phyloP scores from a whole-genome alignment of 305 asterid genomes.

The Fraxinus floribunda region DNA sequence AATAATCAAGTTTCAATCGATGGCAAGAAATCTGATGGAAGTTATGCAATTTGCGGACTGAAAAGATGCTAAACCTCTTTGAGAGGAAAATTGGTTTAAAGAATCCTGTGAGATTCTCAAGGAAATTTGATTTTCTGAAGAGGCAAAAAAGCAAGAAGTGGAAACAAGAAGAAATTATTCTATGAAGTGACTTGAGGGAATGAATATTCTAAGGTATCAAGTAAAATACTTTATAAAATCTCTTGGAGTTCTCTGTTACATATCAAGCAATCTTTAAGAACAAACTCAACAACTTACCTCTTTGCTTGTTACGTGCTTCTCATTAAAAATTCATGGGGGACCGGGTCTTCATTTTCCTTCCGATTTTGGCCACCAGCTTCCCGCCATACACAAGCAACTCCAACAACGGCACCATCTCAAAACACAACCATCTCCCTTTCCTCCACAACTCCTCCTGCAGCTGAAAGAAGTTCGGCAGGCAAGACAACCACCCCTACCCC shows the following conservation, averaged over 20 bases:
- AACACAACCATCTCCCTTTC: neutral
- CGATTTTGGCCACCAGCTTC: conserved; percentile 37
- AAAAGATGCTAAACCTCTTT: conserved; percentile 28
- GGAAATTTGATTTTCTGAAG: conserved; percentile 34
- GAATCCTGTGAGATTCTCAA: conserved; percentile 20
- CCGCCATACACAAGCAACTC: conserved; percentile 26
- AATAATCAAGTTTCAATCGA: conserved; percentile 21
- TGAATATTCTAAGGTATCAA: conserved; percentile 21
- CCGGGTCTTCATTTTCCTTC: conserved; percentile 31
- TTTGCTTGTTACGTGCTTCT: conserved; percentile 4
- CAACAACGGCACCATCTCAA: neutral
- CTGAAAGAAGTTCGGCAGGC: neutral
- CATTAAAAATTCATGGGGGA: conserved; percentile 35
- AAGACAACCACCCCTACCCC: neutral
- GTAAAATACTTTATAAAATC: conserved; percentile 22
- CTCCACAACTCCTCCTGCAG: neutral
- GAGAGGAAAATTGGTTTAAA: conserved; percentile 14
- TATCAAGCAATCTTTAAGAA: conserved; percentile 4
- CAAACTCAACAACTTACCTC: neutral
- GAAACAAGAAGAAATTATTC: conserved; percentile 6
- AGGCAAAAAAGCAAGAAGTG: conserved; percentile 26
- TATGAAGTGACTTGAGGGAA: neutral
- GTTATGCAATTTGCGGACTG: neutral
- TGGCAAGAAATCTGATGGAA: conserved; percentile 6
- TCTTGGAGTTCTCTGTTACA: conserved; percentile 16